Percentiles rank a stretch among this genome's conserved stretches.
Conservation (phyloP, 768 basidiomycete genomes). For the Hygrophorus pudorinus region DNA sequence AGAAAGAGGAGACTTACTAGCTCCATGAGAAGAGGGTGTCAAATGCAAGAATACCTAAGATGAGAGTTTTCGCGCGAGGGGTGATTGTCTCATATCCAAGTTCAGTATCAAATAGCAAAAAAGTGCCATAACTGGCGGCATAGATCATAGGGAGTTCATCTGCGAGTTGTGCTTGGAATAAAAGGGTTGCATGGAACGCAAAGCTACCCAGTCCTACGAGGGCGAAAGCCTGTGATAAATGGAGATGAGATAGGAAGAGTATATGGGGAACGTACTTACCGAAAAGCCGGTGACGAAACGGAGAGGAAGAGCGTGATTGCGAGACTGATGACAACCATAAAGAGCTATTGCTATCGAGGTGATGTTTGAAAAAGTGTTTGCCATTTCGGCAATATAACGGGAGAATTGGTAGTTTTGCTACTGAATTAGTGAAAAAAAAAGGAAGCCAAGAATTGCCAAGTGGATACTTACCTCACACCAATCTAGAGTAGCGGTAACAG, state of each 20-base stretch:
- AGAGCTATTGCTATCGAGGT: slow-evolving; percentile 46
- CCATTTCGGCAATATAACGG: slow-evolving; percentile 67
- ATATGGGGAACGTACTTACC: slow-evolving; percentile 17
- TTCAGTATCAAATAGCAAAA: slow-evolving; percentile 47
- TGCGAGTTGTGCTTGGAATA: slow-evolving; percentile 68
- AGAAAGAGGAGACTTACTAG: slow-evolving; percentile 46
- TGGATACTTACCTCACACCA: slow-evolving; percentile 55
- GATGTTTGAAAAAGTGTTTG: slow-evolving; percentile 66
- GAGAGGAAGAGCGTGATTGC: slow-evolving; percentile 25
- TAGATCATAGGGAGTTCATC: slow-evolving; percentile 83
- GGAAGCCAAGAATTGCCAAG: background rate
- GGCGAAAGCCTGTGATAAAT: slow-evolving; percentile 43
- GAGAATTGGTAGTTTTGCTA: slow-evolving; percentile 75
- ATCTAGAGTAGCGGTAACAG: slow-evolving; percentile 59
- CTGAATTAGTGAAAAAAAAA: background rate
- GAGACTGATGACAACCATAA: slow-evolving; percentile 32
- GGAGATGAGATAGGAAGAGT: background rate
- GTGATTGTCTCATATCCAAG: slow-evolving; percentile 37
- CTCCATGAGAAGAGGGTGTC: slow-evolving; percentile 57
- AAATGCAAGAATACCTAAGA: slow-evolving; percentile 32
- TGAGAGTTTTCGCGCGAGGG: slow-evolving; percentile 28
- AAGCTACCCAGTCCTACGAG: slow-evolving; percentile 71
- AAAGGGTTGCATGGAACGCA: slow-evolving; percentile 69
- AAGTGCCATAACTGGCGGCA: slow-evolving; percentile 50
- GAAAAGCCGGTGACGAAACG: slow-evolving; percentile 33